Percentiles rank a stretch among this genome's conserved stretches.
Evolutionary conservation across 1,139 yeast genomes (phyloP).

Genomic region (Candida gigantensis): DNA sequence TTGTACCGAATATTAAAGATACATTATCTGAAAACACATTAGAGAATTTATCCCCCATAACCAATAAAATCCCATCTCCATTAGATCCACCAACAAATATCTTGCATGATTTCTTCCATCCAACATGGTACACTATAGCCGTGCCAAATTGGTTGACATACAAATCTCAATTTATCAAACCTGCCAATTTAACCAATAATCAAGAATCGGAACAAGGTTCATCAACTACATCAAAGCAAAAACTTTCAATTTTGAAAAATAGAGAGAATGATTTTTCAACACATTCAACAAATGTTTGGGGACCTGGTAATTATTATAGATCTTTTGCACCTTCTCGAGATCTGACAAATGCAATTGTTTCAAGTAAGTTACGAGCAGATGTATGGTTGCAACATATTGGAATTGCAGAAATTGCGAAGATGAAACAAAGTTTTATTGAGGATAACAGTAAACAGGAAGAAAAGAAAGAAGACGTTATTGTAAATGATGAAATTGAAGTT

Average conservation of each 20-base stretch:
- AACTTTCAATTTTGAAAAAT: conserved; percentile 14
- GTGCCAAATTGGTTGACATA: conserved; percentile 80
- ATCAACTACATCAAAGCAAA: conserved; percentile 3
- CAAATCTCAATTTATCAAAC: conserved; percentile 31
- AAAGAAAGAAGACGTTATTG: conserved; percentile 15
- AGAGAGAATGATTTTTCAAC: conserved; percentile 15
- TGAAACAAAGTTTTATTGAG: conserved; percentile 28
- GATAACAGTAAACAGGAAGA: conserved; percentile 8
- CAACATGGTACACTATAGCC: conserved; percentile 82
- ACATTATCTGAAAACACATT: conserved; percentile 36
- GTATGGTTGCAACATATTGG: conserved; percentile 84
- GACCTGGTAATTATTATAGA: conserved; percentile 49
- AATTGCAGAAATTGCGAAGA: conserved; percentile 45
- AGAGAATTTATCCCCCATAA: conserved; percentile 52
- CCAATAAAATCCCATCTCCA: conserved; percentile 53
- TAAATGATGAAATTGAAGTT: conserved; percentile 10
- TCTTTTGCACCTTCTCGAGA: conserved; percentile 83
- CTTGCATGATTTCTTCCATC: conserved; percentile 73
- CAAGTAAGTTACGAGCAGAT: conserved; percentile 61
- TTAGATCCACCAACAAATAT: conserved; percentile 72
- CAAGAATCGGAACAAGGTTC: conserved; percentile 3
- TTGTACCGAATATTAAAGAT: conserved; percentile 51
- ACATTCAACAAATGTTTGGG: conserved; percentile 16
- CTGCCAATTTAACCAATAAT: conserved; percentile 25
- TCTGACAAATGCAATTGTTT: conserved; percentile 67